Evolutionary conservation across 2,329 filamentous ascomycete genomes (phyloP), one percentile per base, ranked within the genome.

Genomic region (Blumeria hordei): DNA sequence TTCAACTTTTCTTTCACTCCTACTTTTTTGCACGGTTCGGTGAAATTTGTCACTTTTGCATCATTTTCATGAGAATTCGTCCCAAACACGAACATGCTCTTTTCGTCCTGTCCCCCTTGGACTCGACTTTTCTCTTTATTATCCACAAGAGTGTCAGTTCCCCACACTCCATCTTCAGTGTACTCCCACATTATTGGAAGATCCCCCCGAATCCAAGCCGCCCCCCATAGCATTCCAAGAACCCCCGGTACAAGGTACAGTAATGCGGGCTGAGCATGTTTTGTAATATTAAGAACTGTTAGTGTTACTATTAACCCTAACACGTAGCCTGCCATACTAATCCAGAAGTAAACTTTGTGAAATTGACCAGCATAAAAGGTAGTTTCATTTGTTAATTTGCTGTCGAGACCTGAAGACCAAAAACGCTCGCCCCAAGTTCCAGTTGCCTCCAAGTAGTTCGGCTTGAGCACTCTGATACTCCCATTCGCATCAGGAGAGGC

Each of bases 181-280:
- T 88, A 96, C 2, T 72, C 71, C 83, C 85, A 93, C 77, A 96
- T 82, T 44, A 80, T 68, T 53, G 71, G 72, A 1, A 90, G 59
- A 63, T 96, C 88, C 1, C 87, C 83, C 10, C 80, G 77, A 16
- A 74, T 65, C 4, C 80, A 61, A 0, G 83, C 90, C 1, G 84
- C 92, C 3, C 79, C 67, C 83, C 86, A 93, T 0, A 92, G 65
- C 1, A 81, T 76, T 1, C 76, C 72, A 5, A 95, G 69, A 0
- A 96, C 86, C 0, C 85, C 82, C 0, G 90, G 90, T 0, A 96
- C 92, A 6, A 98, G 77, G 65, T 96, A 96, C 12, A 98, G 71
- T 35, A 98, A 73, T 7, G 92, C 90, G 0, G 90, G 90, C 65
- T 98, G 90, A 2, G 85, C 86, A 58, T 86, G 86, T 50, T 82